Percentiles rank a stretch among this genome's conserved stretches.
Conservation (phyloP, 169 alveolate species). For the Eimeria praecox region DNA sequence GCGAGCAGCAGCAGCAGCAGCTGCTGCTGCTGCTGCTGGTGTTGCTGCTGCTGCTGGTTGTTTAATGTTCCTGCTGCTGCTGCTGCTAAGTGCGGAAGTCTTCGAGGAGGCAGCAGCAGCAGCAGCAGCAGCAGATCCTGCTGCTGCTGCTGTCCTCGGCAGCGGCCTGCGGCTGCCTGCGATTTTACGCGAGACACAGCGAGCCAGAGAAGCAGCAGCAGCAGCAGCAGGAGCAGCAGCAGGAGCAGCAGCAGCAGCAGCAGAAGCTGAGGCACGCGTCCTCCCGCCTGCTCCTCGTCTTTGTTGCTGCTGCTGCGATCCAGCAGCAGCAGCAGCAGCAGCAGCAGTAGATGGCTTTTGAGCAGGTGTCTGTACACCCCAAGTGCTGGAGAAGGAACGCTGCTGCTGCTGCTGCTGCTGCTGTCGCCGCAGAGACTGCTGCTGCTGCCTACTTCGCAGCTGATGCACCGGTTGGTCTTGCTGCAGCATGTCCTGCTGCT, state of each 20-base stretch:
- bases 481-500: conserved; percentile 19
- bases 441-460: conserved; percentile 29
- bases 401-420: conserved; percentile 53
- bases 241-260: conserved; percentile 15
- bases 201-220: conserved; percentile 21
- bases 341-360: background rate
- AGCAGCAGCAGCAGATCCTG: too few relatives aligned
- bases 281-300: background rate
- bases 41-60: conserved; percentile 24
- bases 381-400: conserved; percentile 17
- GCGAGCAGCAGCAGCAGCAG: conserved; percentile 4
- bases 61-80: too few relatives aligned
- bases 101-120: too few relatives aligned
- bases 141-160: conserved; percentile 17
- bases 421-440: background rate
- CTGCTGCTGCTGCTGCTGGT: conserved; percentile 12
- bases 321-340: conserved; percentile 22
- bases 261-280: conserved; percentile 13
- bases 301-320: conserved; percentile 16
- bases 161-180: conserved; percentile 49
- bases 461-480: conserved; percentile 28
- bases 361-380: background rate
- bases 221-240: conserved; percentile 4
- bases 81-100: too few relatives aligned
- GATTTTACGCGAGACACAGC: conserved; percentile 1